A percentile compares a stretch with the other conserved stretches of the same genome.
These are phyloP conservation scores for Lolium rigidum DNA, from an alignment of 176 grass and related monocot species.

Conservation along the genomic window DNA sequence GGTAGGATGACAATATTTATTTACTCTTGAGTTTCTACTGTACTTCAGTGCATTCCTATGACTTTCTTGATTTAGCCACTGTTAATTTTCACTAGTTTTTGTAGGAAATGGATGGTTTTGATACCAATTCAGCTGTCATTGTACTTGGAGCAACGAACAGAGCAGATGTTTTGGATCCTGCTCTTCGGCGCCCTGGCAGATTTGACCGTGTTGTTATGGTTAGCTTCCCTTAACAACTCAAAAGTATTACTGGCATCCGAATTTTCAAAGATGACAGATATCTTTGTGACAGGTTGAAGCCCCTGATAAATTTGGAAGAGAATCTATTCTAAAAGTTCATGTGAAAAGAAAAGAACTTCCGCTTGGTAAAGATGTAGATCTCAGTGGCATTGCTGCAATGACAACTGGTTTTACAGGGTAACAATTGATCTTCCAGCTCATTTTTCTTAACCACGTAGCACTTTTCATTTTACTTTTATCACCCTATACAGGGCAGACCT, in stretches of 20 bases:
- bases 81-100: constrained; percentile 28
- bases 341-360: constrained; percentile 91
- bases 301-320: constrained; percentile 88
- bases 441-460: constrained; percentile 22
- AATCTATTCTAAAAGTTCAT: constrained; percentile 97
- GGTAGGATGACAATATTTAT: constrained; percentile 50
- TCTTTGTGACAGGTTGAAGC: constrained; percentile 82
- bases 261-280: constrained; percentile 31
- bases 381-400: constrained; percentile 90
- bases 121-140: constrained; percentile 97
- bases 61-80: constrained; percentile 34
- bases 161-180: constrained; percentile 95
- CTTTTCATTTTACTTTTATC: constrained; percentile 42
- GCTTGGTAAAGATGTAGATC: constrained; percentile 86
- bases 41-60: constrained; percentile 1
- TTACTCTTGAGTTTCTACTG: constrained; percentile 23
- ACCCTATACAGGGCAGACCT: constrained; percentile 90
- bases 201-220: constrained; percentile 99
- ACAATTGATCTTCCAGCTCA: constrained; percentile 20
- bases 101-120: constrained; percentile 99
- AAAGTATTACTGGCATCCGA: constrained; percentile 23
- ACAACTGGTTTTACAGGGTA: constrained; percentile 99
- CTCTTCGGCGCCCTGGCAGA: constrained; percentile 94
- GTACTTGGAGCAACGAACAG: constrained; percentile 96
- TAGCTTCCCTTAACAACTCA: constrained; percentile 33